Percentiles rank a stretch among this genome's conserved stretches.
phyloP scores from a whole-genome alignment of 129 eudicot genomes.

The Lactuca saligna region DNA sequence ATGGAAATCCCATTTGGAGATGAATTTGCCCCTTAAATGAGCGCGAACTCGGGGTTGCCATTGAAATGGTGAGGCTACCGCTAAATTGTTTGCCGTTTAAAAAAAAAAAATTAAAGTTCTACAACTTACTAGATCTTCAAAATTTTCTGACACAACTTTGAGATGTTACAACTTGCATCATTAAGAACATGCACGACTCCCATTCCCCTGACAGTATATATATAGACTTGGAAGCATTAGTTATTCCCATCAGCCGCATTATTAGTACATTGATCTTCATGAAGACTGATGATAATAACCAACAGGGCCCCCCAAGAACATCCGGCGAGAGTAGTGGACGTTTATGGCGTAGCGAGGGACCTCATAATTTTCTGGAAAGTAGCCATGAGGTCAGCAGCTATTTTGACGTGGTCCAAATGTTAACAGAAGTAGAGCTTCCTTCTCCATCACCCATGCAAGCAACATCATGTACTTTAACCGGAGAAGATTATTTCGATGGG shows the following conservation, averaged over 20 bases:
- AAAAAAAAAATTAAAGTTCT: not conserved
- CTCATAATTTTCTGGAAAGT: not conserved
- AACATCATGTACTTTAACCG: not conserved
- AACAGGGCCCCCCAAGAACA: not conserved
- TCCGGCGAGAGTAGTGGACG: not conserved
- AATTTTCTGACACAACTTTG: not conserved
- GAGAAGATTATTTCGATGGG: not conserved
- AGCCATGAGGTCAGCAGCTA: conserved; percentile 17
- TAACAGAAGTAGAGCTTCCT: conserved; percentile 30
- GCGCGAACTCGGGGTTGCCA: too few species aligned
- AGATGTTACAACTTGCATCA: not conserved
- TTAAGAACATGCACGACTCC: too few species aligned
- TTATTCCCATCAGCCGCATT: not conserved
- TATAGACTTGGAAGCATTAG: not conserved
- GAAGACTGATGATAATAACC: not conserved
- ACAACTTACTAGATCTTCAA: not conserved
- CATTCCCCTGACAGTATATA: not conserved
- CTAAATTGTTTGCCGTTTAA: too few species aligned
- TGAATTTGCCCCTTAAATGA: too few species aligned
- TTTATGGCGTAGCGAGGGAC: not conserved
- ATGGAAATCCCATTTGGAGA: too few species aligned
- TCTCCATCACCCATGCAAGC: not conserved
- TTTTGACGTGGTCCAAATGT: conserved; percentile 2
- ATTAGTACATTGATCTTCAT: not conserved
- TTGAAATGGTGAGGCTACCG: too few species aligned